These are phyloP conservation scores for Dactylellina sp. DNA, from an alignment of 2,329 filamentous ascomycete species.

Conservation along the genomic window DNA sequence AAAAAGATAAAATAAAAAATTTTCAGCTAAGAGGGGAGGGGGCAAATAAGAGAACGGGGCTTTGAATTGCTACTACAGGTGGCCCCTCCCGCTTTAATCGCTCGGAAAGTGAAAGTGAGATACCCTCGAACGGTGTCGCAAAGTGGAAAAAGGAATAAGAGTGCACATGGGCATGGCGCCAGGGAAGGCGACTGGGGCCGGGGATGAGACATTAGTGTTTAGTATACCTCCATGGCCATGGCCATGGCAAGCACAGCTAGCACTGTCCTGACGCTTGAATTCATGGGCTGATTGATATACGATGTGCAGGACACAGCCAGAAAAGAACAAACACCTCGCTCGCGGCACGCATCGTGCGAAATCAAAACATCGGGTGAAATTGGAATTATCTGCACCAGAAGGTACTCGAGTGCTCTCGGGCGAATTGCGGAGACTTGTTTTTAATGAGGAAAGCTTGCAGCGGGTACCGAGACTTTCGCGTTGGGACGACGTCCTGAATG, in stretches of 20 bases:
- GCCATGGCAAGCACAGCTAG: background rate
- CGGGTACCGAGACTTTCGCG: constrained; percentile 35
- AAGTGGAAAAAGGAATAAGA: constrained; percentile 53
- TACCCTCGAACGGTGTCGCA: constrained; percentile 46
- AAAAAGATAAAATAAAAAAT: constrained; percentile 8
- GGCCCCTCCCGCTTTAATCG: constrained; percentile 56
- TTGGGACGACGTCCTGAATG: constrained; percentile 15
- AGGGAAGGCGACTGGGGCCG: constrained; percentile 54
- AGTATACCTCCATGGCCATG: constrained; percentile 32
- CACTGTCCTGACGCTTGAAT: no score
- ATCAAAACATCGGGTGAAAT: no score
- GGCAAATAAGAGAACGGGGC: constrained; percentile 55
- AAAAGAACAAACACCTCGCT: constrained; percentile 28
- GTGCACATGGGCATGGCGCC: constrained; percentile 57
- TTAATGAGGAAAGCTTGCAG: background rate
- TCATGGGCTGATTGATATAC: constrained; percentile 25
- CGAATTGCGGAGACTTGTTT: constrained; percentile 1
- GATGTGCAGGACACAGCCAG: constrained; percentile 35
- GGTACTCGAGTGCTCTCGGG: background rate
- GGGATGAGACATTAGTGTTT: constrained; percentile 45
- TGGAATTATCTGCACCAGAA: no score
- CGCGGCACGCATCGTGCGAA: no score
- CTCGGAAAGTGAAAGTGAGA: constrained; percentile 55
- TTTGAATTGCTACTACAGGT: constrained; percentile 56
- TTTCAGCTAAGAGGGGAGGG: constrained; percentile 55